Conservation (phyloP, 306 rosid genomes). For the Glycine soja region DNA sequence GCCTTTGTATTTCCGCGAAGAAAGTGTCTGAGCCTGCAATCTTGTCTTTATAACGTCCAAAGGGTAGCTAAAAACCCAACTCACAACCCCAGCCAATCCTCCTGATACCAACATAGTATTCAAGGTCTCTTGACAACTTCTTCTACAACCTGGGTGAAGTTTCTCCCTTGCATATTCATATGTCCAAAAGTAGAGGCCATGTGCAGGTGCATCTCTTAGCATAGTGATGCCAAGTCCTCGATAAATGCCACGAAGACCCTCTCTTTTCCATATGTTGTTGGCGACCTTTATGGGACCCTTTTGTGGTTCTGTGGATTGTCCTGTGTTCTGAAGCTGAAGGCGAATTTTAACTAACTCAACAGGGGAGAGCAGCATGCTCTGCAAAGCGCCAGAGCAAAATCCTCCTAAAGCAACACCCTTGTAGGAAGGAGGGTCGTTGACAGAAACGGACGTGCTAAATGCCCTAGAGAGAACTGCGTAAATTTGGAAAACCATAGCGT, state of each 20-base stretch:
- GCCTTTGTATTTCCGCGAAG: slow-evolving; percentile 62
- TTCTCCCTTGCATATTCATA: slow-evolving; percentile 71
- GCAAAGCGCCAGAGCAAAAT: slow-evolving; percentile 70
- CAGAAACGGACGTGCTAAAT: slow-evolving; percentile 45
- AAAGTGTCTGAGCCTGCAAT: slow-evolving; percentile 70
- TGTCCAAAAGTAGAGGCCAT: slow-evolving; percentile 70
- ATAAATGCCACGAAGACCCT: slow-evolving; percentile 71
- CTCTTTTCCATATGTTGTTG: slow-evolving; percentile 60
- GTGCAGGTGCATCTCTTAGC: slow-evolving; percentile 81
- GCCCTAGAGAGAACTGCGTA: slow-evolving; percentile 68
- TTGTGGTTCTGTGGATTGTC: slow-evolving; percentile 31
- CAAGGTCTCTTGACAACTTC: slow-evolving; percentile 59
- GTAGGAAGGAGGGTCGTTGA: slow-evolving; percentile 69
- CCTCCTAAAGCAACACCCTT: slow-evolving; percentile 78
- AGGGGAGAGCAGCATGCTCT: slow-evolving; percentile 66
- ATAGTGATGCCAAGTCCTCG: slow-evolving; percentile 75
- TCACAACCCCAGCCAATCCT: slow-evolving; percentile 84
- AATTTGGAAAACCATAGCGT: slow-evolving; percentile 81
- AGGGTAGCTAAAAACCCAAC: slow-evolving; percentile 80
- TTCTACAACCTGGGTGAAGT: slow-evolving; percentile 86
- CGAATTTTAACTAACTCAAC: slow-evolving; percentile 77
- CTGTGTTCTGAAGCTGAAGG: slow-evolving; percentile 64
- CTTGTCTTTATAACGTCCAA: slow-evolving; percentile 85
- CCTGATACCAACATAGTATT: slow-evolving; percentile 80
- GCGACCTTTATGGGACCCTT: slow-evolving; percentile 62